Percentiles rank a stretch among this genome's conserved stretches.
phyloP scores from a whole-genome alignment of 2,329 filamentous ascomycete genomes.

The Paraconiothyrium brasiliense region DNA sequence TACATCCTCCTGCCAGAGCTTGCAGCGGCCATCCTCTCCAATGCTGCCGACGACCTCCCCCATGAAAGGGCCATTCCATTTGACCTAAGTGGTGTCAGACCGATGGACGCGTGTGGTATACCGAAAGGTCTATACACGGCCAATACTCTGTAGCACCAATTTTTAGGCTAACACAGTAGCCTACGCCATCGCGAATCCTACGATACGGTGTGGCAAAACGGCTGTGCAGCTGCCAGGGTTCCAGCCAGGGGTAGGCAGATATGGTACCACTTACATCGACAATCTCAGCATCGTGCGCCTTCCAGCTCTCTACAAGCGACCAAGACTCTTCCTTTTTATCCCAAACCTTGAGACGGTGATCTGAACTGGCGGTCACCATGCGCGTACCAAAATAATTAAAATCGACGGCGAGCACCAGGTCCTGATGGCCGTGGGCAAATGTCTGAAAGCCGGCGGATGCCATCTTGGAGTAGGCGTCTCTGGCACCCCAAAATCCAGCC shows the following conservation, averaged over 20 bases:
- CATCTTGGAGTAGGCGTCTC: constrained; percentile 45
- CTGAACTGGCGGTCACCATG: constrained; percentile 88
- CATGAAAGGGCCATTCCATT: constrained; percentile 91
- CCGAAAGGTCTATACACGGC: no score
- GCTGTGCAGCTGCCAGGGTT: constrained; percentile 30
- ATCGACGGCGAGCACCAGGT: constrained; percentile 83
- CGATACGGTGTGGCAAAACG: constrained; percentile 26
- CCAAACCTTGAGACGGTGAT: constrained; percentile 93
- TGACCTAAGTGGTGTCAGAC: constrained; percentile 66
- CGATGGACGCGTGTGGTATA: neutral
- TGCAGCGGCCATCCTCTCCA: constrained; percentile 87
- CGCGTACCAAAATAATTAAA: constrained; percentile 94
- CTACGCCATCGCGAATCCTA: neutral
- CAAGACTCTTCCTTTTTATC: constrained; percentile 80
- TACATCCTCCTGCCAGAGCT: constrained; percentile 91
- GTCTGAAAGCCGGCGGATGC: constrained; percentile 59
- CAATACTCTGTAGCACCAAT: neutral
- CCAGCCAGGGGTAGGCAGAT: constrained; percentile 23
- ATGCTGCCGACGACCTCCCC: constrained; percentile 90
- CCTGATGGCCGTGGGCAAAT: constrained; percentile 77
- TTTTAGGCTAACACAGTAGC: constrained; percentile 1
- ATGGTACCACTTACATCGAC: constrained; percentile 71
- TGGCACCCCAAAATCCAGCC: constrained; percentile 39
- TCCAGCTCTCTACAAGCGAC: constrained; percentile 86
- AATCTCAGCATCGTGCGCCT: constrained; percentile 88